These are phyloP conservation scores for Deakozyma indianensis DNA, from an alignment of 805 yeast species.

Conservation along the genomic window DNA sequence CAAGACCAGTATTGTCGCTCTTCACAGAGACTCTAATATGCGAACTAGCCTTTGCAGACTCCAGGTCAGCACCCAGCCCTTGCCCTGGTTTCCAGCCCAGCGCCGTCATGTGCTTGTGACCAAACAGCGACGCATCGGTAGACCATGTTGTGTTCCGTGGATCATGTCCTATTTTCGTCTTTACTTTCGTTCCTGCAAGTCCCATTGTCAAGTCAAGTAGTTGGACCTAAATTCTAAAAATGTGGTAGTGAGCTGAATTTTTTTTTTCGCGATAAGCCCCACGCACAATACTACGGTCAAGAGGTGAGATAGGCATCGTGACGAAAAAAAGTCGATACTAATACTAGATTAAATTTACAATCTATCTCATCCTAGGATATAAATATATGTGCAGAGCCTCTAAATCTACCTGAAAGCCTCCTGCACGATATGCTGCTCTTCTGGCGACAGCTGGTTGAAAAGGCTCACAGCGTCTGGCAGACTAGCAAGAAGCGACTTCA, in stretches of 20 bases:
- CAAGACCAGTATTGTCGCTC: constrained; percentile 75
- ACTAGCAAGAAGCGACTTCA: constrained; percentile 47
- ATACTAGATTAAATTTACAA: background rate
- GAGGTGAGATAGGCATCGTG: background rate
- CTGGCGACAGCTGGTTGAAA: constrained; percentile 47
- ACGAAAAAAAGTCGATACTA: background rate
- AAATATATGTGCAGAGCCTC: constrained; percentile 3
- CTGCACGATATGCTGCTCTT: constrained; percentile 44
- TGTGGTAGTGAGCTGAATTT: background rate
- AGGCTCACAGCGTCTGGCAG: constrained; percentile 58
- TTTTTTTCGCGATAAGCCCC: background rate
- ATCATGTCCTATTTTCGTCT: constrained; percentile 79
- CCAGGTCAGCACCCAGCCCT: constrained; percentile 71
- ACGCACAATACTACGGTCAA: background rate
- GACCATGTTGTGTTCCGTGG: constrained; percentile 95
- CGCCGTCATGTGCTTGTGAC: constrained; percentile 68
- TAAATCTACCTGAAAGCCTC: constrained; percentile 31
- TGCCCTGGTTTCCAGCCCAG: constrained; percentile 89
- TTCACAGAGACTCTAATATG: constrained; percentile 76
- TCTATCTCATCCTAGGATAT: background rate
- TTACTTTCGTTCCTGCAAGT: constrained; percentile 48
- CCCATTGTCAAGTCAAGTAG: constrained; percentile 15
- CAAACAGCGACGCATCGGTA: constrained; percentile 55
- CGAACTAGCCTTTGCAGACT: constrained; percentile 25
- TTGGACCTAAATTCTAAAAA: background rate